Evolutionary conservation across 192 early-diverging fungal genomes (phyloP).

Genomic region (Mortierella antarctica): DNA sequence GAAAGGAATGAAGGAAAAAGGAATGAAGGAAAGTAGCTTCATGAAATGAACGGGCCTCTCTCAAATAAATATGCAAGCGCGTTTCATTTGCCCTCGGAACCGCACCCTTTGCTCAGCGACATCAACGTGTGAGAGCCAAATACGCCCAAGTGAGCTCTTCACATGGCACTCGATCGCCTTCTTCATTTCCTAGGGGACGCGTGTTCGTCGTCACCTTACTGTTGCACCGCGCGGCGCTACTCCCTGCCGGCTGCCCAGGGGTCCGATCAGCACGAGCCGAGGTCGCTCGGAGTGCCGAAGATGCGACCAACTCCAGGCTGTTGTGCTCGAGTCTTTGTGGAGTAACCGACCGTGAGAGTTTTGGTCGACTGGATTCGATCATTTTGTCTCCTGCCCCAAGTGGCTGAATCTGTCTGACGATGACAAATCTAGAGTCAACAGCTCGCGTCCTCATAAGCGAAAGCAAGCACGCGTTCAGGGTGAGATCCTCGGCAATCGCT

Average conservation of each 20-base stretch:
- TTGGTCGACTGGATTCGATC: no score
- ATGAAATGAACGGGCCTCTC: background rate
- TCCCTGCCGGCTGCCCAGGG: constrained; percentile 26
- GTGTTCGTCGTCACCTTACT: background rate
- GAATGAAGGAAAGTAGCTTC: background rate
- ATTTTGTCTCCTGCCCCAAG: no score
- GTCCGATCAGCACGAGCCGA: constrained; percentile 14
- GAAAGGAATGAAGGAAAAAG: background rate
- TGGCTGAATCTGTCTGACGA: no score
- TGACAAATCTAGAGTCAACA: no score
- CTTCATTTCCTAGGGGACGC: background rate
- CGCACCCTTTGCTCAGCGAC: background rate
- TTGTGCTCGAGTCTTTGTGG: no score
- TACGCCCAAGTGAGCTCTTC: background rate
- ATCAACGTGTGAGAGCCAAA: background rate
- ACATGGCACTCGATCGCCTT: background rate
- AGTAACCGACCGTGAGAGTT: no score
- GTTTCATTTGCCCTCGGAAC: background rate
- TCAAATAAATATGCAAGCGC: background rate
- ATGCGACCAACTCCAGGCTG: constrained; percentile 13
- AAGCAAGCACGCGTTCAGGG: no score
- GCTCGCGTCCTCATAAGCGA: no score
- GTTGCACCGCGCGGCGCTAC: background rate
- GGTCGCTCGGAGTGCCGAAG: constrained; percentile 47
- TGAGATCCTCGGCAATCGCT: no score